Evolutionary conservation across 345 rosid species (phyloP), one percentile per base, ranked within the genome.

Genomic region (Hibiscus syriacus): DNA sequence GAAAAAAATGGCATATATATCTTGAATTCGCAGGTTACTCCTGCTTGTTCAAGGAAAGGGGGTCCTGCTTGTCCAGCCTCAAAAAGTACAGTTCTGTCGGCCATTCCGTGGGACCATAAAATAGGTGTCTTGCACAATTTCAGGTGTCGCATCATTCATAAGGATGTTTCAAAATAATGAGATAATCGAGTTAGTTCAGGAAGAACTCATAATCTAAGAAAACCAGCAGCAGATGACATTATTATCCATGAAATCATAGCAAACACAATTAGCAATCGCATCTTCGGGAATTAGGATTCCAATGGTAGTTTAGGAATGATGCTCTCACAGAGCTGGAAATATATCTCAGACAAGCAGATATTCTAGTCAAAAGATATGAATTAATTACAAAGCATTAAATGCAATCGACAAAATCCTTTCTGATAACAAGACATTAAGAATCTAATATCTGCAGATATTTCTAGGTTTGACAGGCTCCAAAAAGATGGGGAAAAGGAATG

Each of bases 11-110:
- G 19, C 30, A 36, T 46, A 3, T 22, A 22, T 73, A 91, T 92
- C 92, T 88, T 88, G 67, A 91, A 88, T 76, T 87, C 90, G 38
- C 88, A 85, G 75, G 83, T 86, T 11, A 88, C 67, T 25, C 88
- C 95, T 19, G 85, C 92, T 71, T 79, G 72, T 64, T 84, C 84
- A 49, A 91, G 95, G 74, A 86, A 83, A n/a, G 82, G 88, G 38
- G 87, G 90, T 27, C 84, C 92, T 4, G 95, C 88, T 78, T 85
- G 88, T 75, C 97, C 91, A 66, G 95, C 90, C 80, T 88, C 95
- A 45, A 88, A 86, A 71, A 88, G 71, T 32, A 88, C 91, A 30
- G 88, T 90, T 68, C 68, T 64, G 67, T 91, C 91, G 34, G 77
- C 89, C 72, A 79, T 77, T 69, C 97, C 95, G 66, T 90, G 97